These are phyloP conservation scores for Notholithocarpus densiflorus DNA, from an alignment of 306 rosid species.

Conservation along the genomic window DNA sequence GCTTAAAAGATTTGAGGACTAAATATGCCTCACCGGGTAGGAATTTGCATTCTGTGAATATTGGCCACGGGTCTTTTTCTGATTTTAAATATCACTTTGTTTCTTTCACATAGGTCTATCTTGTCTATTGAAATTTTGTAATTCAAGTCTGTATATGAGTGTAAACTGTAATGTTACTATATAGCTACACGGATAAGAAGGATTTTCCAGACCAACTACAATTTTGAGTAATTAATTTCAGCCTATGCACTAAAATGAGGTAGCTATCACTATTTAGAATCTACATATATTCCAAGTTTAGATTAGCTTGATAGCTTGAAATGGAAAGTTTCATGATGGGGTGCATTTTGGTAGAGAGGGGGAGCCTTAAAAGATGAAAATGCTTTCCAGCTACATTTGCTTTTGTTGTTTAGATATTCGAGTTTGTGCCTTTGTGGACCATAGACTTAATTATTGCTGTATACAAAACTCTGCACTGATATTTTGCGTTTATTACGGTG, in stretches of 20 bases:
- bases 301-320: too few relatives aligned
- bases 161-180: conserved; percentile 33
- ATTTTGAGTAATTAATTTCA: conserved; percentile 8
- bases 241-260: not conserved
- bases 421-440: too few relatives aligned
- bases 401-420: too few relatives aligned
- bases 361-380: too few relatives aligned
- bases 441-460: too few relatives aligned
- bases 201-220: conserved; percentile 19
- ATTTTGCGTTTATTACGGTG: too few relatives aligned
- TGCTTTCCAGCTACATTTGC: too few relatives aligned
- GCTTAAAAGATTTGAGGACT: not conserved
- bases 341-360: too few relatives aligned
- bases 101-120: conserved; percentile 27
- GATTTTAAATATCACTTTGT: conserved; percentile 21
- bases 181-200: conserved; percentile 13
- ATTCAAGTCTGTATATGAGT: conserved; percentile 38
- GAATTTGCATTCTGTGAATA: conserved; percentile 26
- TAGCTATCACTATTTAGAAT: not conserved
- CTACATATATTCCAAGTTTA: too few relatives aligned
- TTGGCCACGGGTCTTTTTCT: conserved; percentile 8
- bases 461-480: too few relatives aligned
- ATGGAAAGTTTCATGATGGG: too few relatives aligned
- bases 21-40: conserved; percentile 14
- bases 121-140: conserved; percentile 25